Base-by-base conservation (phyloP, 148 eudicot species). In the Chenopodium suecicum region DNA sequence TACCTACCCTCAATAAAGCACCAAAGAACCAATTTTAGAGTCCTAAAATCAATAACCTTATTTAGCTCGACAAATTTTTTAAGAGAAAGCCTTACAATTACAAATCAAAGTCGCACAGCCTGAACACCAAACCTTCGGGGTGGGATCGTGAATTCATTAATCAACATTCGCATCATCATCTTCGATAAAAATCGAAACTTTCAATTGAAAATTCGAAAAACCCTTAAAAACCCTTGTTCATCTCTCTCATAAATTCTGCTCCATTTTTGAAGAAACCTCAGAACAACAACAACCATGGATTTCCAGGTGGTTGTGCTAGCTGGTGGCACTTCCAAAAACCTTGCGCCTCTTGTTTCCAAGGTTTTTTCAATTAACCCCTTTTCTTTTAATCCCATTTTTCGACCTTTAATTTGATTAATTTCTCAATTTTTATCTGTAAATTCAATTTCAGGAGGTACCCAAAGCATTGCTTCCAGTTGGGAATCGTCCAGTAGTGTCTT, bases 281-380 rank as follows among this genome's bases (percentile, higher is more conserved):
- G 62, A 56, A 56, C 56, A 78, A 58, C 44, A 41, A 41, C 44
- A 54, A 68, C 23, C 13, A 96, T 96, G 98, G 99, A 96, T 91
- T 96, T 96, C 82, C 99, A 96, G 82, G 99, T 94, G 69, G 97
- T 96, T 27, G 99, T 96, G 10, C 83, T 96, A 32, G 99, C 99
- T n/a, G 99, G 99, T 22, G 99, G 98, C 67, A 87, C 93, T 80
- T 92, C 93, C 46, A 94, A 92, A 76, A 86, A 85, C 11, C 94
- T 96, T 44, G 83, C 82, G 22, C 99, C 98, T 88, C 97, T 96
- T 25, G 94, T 94, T 70, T 96, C 99, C 71, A 85, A 94, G 95
- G 98, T 96, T 66, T 29, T 32, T 46, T 31, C 69, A 7, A 44
- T 8, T 7, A 23, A 79, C 48, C 50, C 69, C 72, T 29, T 14